Evolutionary conservation across 306 rosid species (phyloP), one percentile per base, ranked within the genome.

Genomic region (Boehmeria nivea): DNA sequence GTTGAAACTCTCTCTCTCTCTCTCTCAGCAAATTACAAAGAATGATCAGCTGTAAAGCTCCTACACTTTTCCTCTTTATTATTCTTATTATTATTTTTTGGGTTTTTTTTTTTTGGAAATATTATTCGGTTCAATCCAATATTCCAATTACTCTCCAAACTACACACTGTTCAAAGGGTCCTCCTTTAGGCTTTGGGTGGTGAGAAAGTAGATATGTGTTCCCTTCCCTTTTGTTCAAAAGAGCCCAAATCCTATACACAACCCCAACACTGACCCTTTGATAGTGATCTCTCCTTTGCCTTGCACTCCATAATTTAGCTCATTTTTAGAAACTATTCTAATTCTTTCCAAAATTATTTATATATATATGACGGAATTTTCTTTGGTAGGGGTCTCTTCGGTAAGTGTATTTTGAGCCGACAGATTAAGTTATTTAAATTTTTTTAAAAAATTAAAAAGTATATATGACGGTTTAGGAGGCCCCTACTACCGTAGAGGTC

Each of bases 171-270:
- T 54, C 60, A 34, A 24, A 54, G 37, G 39, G 15, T 15, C 34
- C 57, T 15, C 34, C 57, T 60, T 59, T 65, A 3, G 68, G 69
- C 61, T 55, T 66, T 48, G 60, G 77, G 72, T 36, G 4, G 54
- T 60, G 70, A 24, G 66, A 67, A 67, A 73, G 66, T 43, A 36
- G 44, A 57, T 16, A 37, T 16, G 23, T 42, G 36, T 18, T 59
- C 23, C 14, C 20, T 22, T n/a, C 16, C 40, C 24, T 50, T 57
- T 51, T 49, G 48, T 66, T 22, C 55, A 55, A 33, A 44, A 33
- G 51, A 27, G 54, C 61, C 63, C 45, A 65, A 65, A 38, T 14
- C 38, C 47, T 16, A 33, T 1, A 63, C 50, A 37, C 14, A 17
- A 20, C 50, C 58, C 15, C 11, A 4, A 33, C 20, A 9, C 34